A percentile compares a stretch with the other conserved stretches of the same genome.
phyloP scores from a whole-genome alignment of 2,329 filamentous ascomycete species.

The Colletotrichum spinosum region DNA sequence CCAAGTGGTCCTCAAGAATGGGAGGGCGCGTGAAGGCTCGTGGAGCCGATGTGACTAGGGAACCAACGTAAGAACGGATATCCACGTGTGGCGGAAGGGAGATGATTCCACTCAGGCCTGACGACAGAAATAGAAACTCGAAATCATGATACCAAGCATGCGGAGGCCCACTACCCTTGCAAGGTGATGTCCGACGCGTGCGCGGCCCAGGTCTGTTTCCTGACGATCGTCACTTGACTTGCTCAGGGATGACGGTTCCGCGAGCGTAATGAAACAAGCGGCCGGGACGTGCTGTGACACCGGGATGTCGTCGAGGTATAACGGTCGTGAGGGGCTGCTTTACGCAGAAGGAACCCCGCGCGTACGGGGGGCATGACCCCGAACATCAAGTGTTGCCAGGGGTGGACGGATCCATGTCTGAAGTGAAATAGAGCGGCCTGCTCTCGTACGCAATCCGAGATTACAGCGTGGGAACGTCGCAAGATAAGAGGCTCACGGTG shows the following conservation, averaged over 20 bases:
- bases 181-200: neutral
- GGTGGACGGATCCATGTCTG: too few species aligned
- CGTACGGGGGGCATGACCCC: neutral
- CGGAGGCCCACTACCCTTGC: neutral
- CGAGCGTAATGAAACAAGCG: slow-evolving; percentile 12
- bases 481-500: slow-evolving; percentile 22
- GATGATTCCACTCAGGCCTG: slow-evolving; percentile 10
- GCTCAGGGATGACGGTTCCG: neutral
- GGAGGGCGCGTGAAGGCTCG: too few species aligned
- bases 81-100: neutral
- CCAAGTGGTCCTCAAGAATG: neutral
- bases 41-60: neutral
- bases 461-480: neutral
- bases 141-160: slow-evolving; percentile 19
- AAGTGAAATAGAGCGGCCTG: too few species aligned
- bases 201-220: slow-evolving; percentile 14
- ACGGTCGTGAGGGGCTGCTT: neutral
- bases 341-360: neutral
- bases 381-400: too few species aligned
- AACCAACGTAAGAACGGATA: neutral
- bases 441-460: neutral
- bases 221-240: slow-evolving; percentile 15
- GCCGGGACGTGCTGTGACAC: neutral
- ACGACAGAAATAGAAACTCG: slow-evolving; percentile 22
- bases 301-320: slow-evolving; percentile 1